Conservation (phyloP, 345 rosid genomes). For the Trapa bicornis region DNA sequence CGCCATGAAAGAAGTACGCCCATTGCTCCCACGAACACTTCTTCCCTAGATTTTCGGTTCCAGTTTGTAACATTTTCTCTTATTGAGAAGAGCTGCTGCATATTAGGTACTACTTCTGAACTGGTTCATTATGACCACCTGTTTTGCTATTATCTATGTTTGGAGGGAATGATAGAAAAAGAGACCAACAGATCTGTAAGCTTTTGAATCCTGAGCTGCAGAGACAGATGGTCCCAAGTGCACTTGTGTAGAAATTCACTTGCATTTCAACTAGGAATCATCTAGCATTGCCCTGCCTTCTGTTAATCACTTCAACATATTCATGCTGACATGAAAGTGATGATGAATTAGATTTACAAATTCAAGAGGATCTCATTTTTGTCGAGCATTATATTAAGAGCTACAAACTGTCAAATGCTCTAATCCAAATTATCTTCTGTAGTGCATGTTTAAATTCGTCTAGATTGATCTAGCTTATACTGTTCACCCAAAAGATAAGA, state of each 20-base stretch:
- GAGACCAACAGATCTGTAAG: not conserved
- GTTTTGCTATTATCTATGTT: not conserved
- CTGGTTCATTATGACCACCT: not conserved
- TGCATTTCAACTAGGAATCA: not conserved
- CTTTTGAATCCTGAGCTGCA: not conserved
- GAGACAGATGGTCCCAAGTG: not conserved
- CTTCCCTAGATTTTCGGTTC: not conserved
- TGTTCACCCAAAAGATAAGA: too few relatives aligned
- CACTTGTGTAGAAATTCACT: not conserved
- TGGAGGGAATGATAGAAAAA: not conserved
- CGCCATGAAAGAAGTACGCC: not conserved
- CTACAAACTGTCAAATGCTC: too few relatives aligned
- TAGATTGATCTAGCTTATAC: too few relatives aligned
- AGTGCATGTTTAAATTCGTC: too few relatives aligned
- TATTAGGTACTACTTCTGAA: not conserved
- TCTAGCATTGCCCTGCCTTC: not conserved
- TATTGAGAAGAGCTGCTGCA: not conserved
- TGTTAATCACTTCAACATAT: not conserved
- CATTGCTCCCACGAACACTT: not conserved
- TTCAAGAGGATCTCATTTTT: too few relatives aligned
- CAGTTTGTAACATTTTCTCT: not conserved
- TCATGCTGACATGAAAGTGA: not conserved
- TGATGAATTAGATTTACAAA: too few relatives aligned
- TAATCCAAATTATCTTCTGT: too few relatives aligned
- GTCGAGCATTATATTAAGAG: too few relatives aligned